Evolutionary conservation across 768 basidiomycete genomes (phyloP), one percentile per base, ranked within the genome.

Genomic region (Strobilomyces echinocephalus): DNA sequence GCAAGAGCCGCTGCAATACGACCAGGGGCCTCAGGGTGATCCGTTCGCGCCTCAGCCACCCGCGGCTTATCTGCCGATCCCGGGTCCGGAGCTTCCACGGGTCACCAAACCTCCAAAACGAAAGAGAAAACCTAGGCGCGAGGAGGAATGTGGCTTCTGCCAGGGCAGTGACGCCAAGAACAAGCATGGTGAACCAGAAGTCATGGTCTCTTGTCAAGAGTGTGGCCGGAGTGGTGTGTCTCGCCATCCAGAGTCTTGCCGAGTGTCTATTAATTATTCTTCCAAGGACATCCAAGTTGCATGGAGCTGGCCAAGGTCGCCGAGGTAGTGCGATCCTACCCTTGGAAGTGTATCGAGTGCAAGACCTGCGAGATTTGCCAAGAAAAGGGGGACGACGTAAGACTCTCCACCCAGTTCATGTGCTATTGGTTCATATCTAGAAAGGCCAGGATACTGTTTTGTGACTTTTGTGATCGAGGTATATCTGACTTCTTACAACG

Each of bases 401-500:
- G 91, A 75, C 3, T 30, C 18, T 39, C 26, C 49, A 48, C 56
- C 33, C 33, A 50, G 52, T 58, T 50, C 51, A 44, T 59, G 53
- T 58, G 28, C 35, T 26, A 30, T 31, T 54, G n/a, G 49, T 63
- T 69, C 58, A 70, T 48, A 12, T 48, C 33, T 44, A 28, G 28
- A 50, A 64, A 95, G 90, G 83, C 79, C 49, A 79, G 81, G 49
- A 85, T 97, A 58, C 69, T 98, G 49, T 88, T 97, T 61, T 98
- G 95, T 69, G 95, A 98, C 76, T 81, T 76, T 52, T 98, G 95
- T 70, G 95, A 98, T 76, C 78, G 92, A 79, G 92, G 89, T 84
- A 67, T 38, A 31, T 54, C 59, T 57, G 50, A 41, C 56, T 15
- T 57, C 57, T 8, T 52, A 33, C 45, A 33, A 24, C 20, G 44